A percentile compares a stretch with the other conserved stretches of the same genome.
These are phyloP conservation scores for Pouteria glomerata DNA, from an alignment of 148 eudicot species.

Conservation along the genomic window DNA sequence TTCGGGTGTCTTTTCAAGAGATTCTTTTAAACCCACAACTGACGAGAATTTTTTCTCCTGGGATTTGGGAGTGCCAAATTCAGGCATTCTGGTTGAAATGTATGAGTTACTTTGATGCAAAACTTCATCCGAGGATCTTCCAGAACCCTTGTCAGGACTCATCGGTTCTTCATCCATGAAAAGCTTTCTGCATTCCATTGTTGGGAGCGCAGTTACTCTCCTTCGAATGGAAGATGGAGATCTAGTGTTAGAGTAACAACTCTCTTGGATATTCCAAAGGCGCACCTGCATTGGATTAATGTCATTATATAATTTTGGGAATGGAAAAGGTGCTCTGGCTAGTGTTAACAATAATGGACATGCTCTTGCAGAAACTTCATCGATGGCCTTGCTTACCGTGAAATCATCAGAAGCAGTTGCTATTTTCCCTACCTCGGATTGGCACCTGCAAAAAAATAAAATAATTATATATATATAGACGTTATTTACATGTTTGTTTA, in stretches of 20 bases:
- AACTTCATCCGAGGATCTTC: constrained; percentile 15
- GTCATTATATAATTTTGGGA: not conserved
- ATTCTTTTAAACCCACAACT: constrained; percentile 28
- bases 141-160: constrained; percentile 12
- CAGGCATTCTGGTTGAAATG: constrained; percentile 29
- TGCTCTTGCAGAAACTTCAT: not conserved
- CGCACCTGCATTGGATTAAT: constrained; percentile 50
- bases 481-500: constrained; percentile 1
- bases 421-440: constrained; percentile 66
- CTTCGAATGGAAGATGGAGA: constrained; percentile 54
- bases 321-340: not conserved
- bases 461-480: no score
- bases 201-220: constrained; percentile 44
- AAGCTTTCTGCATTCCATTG: constrained; percentile 36
- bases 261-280: constrained; percentile 60
- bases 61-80: constrained; percentile 51
- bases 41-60: constrained; percentile 25
- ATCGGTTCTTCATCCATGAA: constrained; percentile 25
- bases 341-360: not conserved
- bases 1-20: constrained; percentile 56
- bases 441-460: constrained; percentile 44
- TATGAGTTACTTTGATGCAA: constrained; percentile 17
- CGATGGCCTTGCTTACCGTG: constrained; percentile 46
- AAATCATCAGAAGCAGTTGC: constrained; percentile 91
- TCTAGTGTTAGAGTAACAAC: constrained; percentile 52